Percentiles rank a stretch among this genome's conserved stretches.
Evolutionary conservation across 257 asterid species (phyloP).

Genomic region (Forsythia suspensa): DNA sequence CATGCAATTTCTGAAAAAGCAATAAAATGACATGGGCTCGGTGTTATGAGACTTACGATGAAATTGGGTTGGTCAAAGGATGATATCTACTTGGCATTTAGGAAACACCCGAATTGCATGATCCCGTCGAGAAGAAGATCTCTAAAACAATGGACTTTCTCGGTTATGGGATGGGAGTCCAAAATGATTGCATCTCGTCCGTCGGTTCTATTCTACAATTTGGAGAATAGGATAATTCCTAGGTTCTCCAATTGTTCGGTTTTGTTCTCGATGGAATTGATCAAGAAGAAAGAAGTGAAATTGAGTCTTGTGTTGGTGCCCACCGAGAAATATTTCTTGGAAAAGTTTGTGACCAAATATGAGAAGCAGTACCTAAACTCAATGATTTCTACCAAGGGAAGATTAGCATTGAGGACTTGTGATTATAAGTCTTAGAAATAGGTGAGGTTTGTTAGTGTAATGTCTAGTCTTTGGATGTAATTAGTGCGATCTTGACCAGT

Average conservation of each 20-base stretch:
- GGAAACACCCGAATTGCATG: background rate
- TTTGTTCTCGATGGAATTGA: background rate
- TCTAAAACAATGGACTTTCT: background rate
- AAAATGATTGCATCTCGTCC: background rate
- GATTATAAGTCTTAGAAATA: background rate
- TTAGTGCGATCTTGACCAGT: background rate
- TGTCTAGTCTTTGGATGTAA: background rate
- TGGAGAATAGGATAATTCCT: constrained; percentile 20
- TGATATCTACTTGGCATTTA: background rate
- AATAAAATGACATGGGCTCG: background rate
- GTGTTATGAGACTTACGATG: background rate
- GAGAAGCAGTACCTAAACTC: constrained; percentile 7
- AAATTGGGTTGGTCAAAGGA: constrained; percentile 4
- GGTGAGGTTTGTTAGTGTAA: background rate
- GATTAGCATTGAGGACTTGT: background rate
- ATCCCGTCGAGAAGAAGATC: background rate
- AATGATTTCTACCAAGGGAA: constrained; percentile 5
- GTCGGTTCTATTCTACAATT: background rate
- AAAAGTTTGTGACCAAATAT: background rate
- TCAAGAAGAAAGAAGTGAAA: background rate
- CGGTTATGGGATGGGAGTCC: constrained; percentile 8
- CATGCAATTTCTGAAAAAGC: background rate
- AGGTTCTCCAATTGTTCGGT: background rate
- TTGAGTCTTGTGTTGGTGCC: background rate
- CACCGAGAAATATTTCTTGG: background rate